These are phyloP conservation scores for Kwoniella sp. DNA, from an alignment of 768 basidiomycete genomes.

Conservation along the genomic window DNA sequence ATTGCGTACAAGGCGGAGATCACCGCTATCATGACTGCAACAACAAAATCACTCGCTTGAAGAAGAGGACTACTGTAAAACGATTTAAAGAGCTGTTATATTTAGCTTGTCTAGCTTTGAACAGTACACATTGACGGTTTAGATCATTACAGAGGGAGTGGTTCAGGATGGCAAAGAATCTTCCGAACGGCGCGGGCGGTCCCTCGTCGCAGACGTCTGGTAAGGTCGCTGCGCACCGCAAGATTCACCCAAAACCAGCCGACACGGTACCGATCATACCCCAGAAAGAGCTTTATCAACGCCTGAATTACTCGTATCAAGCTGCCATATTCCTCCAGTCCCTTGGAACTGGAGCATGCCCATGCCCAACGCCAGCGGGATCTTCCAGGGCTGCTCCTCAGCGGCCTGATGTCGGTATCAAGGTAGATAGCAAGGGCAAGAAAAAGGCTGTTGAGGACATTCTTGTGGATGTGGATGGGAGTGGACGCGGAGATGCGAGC, in stretches of 20 bases:
- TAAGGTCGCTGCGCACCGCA: background rate
- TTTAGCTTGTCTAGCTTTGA: too few species aligned
- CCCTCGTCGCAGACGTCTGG: background rate
- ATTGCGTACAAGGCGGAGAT: background rate
- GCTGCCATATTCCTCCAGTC: conserved; percentile 30
- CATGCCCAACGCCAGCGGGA: too few species aligned
- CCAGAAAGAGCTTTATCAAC: conserved; percentile 31
- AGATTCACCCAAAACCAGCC: background rate
- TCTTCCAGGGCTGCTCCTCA: background rate
- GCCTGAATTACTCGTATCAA: conserved; percentile 31
- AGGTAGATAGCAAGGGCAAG: conserved; percentile 23
- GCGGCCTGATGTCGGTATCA: background rate
- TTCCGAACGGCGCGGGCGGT: too few species aligned
- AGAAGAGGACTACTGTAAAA: too few species aligned
- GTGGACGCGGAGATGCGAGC: background rate
- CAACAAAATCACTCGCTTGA: background rate
- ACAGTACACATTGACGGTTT: too few species aligned
- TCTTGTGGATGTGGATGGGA: background rate
- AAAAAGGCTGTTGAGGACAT: conserved; percentile 8
- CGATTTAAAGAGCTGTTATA: too few species aligned
- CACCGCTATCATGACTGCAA: background rate
- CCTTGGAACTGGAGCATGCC: too few species aligned
- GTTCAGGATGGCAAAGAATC: too few species aligned
- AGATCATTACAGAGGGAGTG: too few species aligned
- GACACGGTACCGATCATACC: conserved; percentile 14